phyloP scores from a whole-genome alignment of 495 filamentous ascomycete species.

The Oidiodendron maius region DNA sequence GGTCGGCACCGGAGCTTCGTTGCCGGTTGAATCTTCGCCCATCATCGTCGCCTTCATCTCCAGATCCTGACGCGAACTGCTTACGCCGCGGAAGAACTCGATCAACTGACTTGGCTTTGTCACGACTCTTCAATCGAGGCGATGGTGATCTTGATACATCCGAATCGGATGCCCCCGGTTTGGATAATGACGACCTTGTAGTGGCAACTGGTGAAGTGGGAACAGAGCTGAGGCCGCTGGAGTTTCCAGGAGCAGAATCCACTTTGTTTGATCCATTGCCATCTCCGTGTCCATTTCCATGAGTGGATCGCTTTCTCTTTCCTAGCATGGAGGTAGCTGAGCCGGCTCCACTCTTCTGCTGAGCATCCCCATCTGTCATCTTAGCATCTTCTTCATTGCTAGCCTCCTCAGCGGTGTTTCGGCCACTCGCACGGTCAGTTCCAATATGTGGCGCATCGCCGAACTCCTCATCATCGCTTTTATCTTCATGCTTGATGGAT shows the following conservation, averaged over 20 bases:
- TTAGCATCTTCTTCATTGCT: constrained; percentile 20
- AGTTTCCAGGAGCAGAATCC: constrained; percentile 24
- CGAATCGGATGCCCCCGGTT: constrained; percentile 28
- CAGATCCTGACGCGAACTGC: constrained; percentile 16
- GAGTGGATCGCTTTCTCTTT: constrained; percentile 43
- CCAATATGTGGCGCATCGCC: constrained; percentile 18
- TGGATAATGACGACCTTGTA: constrained; percentile 28
- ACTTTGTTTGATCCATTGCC: constrained; percentile 18
- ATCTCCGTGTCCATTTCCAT: constrained; percentile 4
- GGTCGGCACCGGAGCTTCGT: constrained; percentile 19
- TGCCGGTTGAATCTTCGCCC: constrained; percentile 7
- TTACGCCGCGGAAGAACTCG: constrained; percentile 13
- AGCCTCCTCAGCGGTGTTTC: constrained; percentile 17
- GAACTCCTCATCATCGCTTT: constrained; percentile 43
- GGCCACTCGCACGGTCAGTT: constrained; percentile 30
- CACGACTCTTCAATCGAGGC: constrained; percentile 14
- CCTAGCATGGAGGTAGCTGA: constrained; percentile 23
- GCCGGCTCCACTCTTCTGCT: constrained; percentile 1
- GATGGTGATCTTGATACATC: constrained; percentile 27
- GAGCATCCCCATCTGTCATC: background rate
- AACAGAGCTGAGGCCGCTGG: constrained; percentile 49
- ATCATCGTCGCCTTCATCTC: constrained; percentile 20
- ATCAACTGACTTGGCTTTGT: constrained; percentile 22
- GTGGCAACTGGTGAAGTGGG: constrained; percentile 39
- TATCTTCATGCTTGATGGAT: constrained; percentile 64